Evolutionary conservation across 2,329 filamentous ascomycete genomes (phyloP).

Genomic region (Coniella vitis): DNA sequence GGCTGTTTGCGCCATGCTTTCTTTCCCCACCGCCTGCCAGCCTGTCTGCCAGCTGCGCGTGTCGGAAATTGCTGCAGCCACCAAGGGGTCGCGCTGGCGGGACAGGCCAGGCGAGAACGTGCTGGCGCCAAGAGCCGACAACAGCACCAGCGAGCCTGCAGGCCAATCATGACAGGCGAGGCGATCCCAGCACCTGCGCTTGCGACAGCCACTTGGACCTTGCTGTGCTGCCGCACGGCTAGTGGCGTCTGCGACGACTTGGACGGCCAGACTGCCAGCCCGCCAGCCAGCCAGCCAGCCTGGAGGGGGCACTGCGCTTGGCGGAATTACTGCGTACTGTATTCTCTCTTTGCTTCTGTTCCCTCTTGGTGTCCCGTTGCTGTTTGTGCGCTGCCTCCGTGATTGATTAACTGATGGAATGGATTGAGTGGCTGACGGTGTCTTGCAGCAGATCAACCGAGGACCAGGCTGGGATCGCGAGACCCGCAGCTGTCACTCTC

Average conservation of each 20-base stretch:
- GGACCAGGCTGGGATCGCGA: background rate
- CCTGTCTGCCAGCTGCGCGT: background rate
- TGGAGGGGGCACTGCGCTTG: background rate
- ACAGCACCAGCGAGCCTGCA: background rate
- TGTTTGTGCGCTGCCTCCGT: background rate
- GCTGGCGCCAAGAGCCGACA: background rate
- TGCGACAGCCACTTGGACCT: background rate
- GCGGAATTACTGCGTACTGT: background rate
- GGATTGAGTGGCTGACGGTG: no score
- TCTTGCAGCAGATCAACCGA: background rate
- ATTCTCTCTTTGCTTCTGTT: background rate
- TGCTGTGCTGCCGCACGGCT: background rate
- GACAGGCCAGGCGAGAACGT: background rate
- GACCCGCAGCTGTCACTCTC: slow-evolving; percentile 1
- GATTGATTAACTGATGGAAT: background rate
- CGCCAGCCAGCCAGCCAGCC: no score
- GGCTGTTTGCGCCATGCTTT: no score
- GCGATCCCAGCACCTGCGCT: background rate
- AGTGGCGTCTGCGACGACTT: background rate
- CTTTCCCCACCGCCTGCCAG: background rate
- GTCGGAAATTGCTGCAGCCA: background rate
- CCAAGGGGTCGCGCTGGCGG: background rate
- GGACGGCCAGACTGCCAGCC: no score
- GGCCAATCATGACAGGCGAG: background rate
- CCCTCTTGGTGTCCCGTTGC: background rate